phyloP scores from a whole-genome alignment of 1,284 basidiomycete genomes.

The Erythrobasidium hasegawianum region DNA sequence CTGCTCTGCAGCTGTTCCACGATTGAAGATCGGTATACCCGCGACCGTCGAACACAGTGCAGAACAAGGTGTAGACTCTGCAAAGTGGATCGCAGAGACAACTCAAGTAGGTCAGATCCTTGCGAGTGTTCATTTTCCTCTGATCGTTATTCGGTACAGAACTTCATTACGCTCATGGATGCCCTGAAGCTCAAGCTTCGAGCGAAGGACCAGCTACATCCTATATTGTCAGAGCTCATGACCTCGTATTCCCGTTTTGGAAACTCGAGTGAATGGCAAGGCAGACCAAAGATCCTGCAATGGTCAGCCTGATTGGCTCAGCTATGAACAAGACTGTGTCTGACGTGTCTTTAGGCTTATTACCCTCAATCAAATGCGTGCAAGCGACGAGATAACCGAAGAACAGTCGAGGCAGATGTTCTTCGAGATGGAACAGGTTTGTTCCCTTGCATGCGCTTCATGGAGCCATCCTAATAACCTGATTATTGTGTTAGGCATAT shows the following conservation, averaged over 20 bases:
- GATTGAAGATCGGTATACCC: slow-evolving; percentile 86
- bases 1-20: slow-evolving; percentile 82
- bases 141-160: slow-evolving; percentile 53
- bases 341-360: slow-evolving; percentile 66
- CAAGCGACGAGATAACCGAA: slow-evolving; percentile 91
- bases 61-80: slow-evolving; percentile 74
- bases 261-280: slow-evolving; percentile 89
- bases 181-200: slow-evolving; percentile 85
- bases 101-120: slow-evolving; percentile 66
- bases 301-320: slow-evolving; percentile 60
- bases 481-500: slow-evolving; percentile 75
- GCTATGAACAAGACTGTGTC: not conserved
- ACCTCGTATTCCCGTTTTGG: slow-evolving; percentile 88
- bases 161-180: slow-evolving; percentile 98
- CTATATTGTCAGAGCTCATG: slow-evolving; percentile 88
- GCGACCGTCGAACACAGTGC: slow-evolving; percentile 88
- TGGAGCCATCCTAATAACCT: too few relatives aligned
- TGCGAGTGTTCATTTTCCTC: slow-evolving; percentile 11
- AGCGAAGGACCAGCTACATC: slow-evolving; percentile 95
- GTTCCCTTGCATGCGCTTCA: too few relatives aligned
- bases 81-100: slow-evolving; percentile 97
- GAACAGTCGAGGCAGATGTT: slow-evolving; percentile 89
- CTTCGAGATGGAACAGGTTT: slow-evolving; percentile 83
- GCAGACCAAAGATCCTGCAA: slow-evolving; percentile 82
- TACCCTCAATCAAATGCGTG: slow-evolving; percentile 92